phyloP scores from a whole-genome alignment of 768 basidiomycete species.

The Agrocybe chaxingu region DNA sequence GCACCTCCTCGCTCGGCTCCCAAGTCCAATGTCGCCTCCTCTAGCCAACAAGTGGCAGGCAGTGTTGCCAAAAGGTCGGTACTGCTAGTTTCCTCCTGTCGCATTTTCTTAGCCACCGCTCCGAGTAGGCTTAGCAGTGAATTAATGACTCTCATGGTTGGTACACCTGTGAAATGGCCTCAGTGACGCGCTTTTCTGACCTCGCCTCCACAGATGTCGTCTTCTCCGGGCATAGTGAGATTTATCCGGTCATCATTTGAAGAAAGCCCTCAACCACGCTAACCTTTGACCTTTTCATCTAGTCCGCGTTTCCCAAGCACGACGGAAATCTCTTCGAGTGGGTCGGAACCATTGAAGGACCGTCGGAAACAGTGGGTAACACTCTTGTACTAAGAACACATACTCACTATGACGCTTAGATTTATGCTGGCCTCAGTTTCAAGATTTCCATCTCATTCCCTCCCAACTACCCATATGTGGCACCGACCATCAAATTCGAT shows the following conservation, averaged over 20 bases:
- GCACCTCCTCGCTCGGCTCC: conserved; percentile 53
- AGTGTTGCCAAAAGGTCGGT: conserved; percentile 82
- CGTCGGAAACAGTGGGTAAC: conserved; percentile 63
- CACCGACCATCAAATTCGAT: conserved; percentile 84
- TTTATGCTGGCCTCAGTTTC: conserved; percentile 78
- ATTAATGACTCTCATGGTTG: conserved; percentile 86
- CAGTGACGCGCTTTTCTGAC: conserved; percentile 1
- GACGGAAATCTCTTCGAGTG: conserved; percentile 89
- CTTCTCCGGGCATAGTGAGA: conserved; percentile 83
- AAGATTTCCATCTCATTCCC: conserved; percentile 85
- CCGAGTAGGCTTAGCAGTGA: conserved; percentile 68
- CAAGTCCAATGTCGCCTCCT: conserved; percentile 54
- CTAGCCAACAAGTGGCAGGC: conserved; percentile 57
- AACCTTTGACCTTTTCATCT: conserved; percentile 6
- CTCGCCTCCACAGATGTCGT: conserved; percentile 65
- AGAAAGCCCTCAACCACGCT: neutral
- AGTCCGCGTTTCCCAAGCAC: conserved; percentile 89
- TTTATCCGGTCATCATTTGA: no score
- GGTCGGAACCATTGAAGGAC: conserved; percentile 85
- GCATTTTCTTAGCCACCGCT: conserved; percentile 7
- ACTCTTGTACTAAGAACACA: neutral
- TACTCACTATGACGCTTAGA: conserved; percentile 31
- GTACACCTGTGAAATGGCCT: conserved; percentile 15
- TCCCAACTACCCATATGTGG: conserved; percentile 82
- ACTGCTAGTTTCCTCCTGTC: conserved; percentile 2